Percentiles rank a stretch among this genome's conserved stretches.
phyloP scores from a whole-genome alignment of 352 stramenopile species.

The Globisporangium alternatum region DNA sequence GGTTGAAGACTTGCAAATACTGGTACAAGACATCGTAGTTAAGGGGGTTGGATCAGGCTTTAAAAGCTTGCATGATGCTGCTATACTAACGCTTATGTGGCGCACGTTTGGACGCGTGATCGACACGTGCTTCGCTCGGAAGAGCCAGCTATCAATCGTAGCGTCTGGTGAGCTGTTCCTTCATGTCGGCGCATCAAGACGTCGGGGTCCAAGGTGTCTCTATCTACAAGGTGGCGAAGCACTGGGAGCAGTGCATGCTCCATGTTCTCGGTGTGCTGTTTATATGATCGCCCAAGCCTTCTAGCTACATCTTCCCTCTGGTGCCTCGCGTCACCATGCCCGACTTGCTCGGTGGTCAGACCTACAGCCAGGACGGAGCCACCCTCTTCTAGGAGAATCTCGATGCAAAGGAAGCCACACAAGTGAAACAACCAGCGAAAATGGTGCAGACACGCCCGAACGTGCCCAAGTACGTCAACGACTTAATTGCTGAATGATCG shows the following conservation, averaged over 20 bases:
- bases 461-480: constrained; percentile 7
- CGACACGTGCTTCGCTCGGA: constrained; percentile 22
- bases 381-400: neutral
- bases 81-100: constrained; percentile 21
- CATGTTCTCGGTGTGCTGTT: constrained; percentile 9
- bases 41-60: neutral
- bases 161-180: constrained; percentile 19
- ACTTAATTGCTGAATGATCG: neutral
- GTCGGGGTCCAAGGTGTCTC: constrained; percentile 9
- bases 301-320: neutral
- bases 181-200: constrained; percentile 8
- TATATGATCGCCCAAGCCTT: neutral
- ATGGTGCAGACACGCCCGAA: neutral
- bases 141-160: constrained; percentile 16
- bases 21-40: constrained; percentile 7
- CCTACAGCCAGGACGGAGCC: neutral
- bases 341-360: constrained; percentile 2
- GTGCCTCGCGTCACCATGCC: neutral
- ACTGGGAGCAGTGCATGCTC: constrained; percentile 14
- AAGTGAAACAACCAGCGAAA: neutral
- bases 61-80: constrained; percentile 18
- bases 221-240: constrained; percentile 9
- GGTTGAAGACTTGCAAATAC: constrained; percentile 15
- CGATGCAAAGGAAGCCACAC: neutral
- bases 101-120: constrained; percentile 19